phyloP scores from a whole-genome alignment of 345 rosid species.

The Hypericum perforatum region DNA sequence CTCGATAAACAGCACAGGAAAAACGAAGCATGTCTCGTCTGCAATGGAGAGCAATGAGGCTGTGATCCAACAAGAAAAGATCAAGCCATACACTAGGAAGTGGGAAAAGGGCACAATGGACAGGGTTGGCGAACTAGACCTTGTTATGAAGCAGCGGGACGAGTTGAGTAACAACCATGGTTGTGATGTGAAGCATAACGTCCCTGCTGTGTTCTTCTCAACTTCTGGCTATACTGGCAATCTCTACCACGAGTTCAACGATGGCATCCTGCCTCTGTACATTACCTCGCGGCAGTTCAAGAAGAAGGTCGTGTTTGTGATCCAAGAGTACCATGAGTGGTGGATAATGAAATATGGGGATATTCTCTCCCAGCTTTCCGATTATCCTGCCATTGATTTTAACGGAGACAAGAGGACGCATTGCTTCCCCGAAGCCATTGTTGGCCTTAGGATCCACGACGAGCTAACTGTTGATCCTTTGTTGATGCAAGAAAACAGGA shows the following conservation, averaged over 20 bases:
- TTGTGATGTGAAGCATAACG: conserved; percentile 57
- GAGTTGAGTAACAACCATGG: conserved; percentile 7
- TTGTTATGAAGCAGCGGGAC: conserved; percentile 28
- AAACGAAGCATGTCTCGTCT: conserved; percentile 15
- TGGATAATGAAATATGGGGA: conserved; percentile 68
- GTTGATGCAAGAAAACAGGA: conserved; percentile 28
- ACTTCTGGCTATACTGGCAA: conserved; percentile 84
- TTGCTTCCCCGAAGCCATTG: conserved; percentile 69
- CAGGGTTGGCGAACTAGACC: conserved; percentile 53
- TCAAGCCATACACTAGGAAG: conserved; percentile 76
- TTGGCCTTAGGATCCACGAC: conserved; percentile 69
- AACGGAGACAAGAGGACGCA: conserved; percentile 52
- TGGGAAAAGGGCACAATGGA: conserved; percentile 75
- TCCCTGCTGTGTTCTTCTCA: conserved; percentile 70
- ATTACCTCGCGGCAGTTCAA: conserved; percentile 66
- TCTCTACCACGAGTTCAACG: conserved; percentile 76
- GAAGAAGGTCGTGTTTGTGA: conserved; percentile 66
- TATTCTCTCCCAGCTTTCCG: conserved; percentile 48
- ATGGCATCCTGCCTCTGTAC: conserved; percentile 67
- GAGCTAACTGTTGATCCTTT: conserved; percentile 56
- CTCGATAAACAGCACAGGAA: conserved; percentile 12
- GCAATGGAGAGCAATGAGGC: conserved; percentile 5
- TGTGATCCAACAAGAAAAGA: conserved; percentile 38
- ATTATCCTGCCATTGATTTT: conserved; percentile 47
- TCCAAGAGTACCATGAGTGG: conserved; percentile 72